Evolutionary conservation across 1,284 basidiomycete genomes (phyloP).

Genomic region (Malassezia furfur): DNA sequence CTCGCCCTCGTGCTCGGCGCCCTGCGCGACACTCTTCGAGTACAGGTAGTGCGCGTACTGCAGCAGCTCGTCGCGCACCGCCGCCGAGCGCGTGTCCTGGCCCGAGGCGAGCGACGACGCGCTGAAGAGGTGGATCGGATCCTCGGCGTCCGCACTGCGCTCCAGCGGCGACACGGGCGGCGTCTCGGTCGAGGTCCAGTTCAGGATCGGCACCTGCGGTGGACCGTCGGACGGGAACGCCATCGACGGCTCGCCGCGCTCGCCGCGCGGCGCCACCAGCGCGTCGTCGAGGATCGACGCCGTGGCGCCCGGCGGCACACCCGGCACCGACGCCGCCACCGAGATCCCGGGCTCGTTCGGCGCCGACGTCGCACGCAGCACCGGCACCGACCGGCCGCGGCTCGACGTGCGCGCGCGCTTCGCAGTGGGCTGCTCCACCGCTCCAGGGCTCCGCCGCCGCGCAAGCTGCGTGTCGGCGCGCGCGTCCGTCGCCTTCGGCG

Average conservation of each 20-base stretch:
- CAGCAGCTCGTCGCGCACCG: constrained; percentile 39
- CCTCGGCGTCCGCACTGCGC: constrained; percentile 21
- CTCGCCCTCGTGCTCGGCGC: neutral
- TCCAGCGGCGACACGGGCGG: constrained; percentile 22
- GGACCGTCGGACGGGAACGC: neutral
- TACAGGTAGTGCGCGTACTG: constrained; percentile 43
- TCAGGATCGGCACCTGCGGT: neutral
- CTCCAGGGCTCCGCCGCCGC: too few species aligned
- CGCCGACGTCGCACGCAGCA: neutral
- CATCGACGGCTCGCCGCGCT: neutral
- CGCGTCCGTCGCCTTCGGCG: too few species aligned
- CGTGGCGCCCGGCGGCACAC: neutral
- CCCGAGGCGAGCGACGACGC: constrained; percentile 31
- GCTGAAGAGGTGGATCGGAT: constrained; percentile 33
- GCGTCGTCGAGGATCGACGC: neutral
- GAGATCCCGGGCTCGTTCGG: neutral
- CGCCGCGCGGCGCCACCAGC: too few species aligned
- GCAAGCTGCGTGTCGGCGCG: too few species aligned
- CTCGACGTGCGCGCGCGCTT: neutral
- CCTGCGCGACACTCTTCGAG: constrained; percentile 20
- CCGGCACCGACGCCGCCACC: neutral
- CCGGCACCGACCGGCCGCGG: neutral
- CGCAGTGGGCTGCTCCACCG: neutral
- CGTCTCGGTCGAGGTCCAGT: constrained; percentile 5
- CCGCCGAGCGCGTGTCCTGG: constrained; percentile 23